A percentile compares a stretch with the other conserved stretches of the same genome.
phyloP scores from a whole-genome alignment of 2,329 filamentous ascomycete genomes.

The Orbilia javanica region DNA sequence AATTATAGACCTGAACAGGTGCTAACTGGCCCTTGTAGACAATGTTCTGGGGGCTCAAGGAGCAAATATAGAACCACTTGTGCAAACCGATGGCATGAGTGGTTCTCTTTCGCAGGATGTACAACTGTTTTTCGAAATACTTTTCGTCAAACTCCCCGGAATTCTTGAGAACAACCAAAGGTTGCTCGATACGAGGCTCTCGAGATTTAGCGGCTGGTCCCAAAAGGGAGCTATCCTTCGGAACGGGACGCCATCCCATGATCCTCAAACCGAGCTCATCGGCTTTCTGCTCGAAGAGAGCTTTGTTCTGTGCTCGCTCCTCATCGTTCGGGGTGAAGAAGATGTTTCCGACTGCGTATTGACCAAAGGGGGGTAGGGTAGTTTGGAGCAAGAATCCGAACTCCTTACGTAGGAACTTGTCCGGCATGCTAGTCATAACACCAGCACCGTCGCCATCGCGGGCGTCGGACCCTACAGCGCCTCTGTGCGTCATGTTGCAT shows the following conservation, averaged over 20 bases:
- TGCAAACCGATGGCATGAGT: conserved; percentile 94
- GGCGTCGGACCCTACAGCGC: conserved; percentile 96
- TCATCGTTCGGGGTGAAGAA: conserved; percentile 98
- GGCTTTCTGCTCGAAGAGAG: conserved; percentile 93
- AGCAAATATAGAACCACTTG: conserved; percentile 99
- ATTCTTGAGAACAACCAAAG: conserved; percentile 88
- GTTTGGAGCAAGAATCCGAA: conserved; percentile 92
- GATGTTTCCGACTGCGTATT: conserved; percentile 96
- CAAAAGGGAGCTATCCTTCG: conserved; percentile 90
- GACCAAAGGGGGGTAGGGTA: conserved; percentile 85
- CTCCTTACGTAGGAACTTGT: conserved; percentile 98
- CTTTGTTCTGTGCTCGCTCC: conserved; percentile 88
- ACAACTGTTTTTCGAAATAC: conserved; percentile 91
- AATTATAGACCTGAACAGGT: conserved; percentile 95
- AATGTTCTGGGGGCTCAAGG: conserved; percentile 96
- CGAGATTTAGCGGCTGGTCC: conserved; percentile 92
- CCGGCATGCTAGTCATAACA: conserved; percentile 99
- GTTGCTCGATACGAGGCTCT: conserved; percentile 94
- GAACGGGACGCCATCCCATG: conserved; percentile 95
- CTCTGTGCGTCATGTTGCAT: conserved; percentile 99
- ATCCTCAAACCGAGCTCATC: conserved; percentile 88
- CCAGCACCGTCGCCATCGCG: conserved; percentile 98
- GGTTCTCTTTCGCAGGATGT: conserved; percentile 91
- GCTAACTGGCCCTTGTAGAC: conserved; percentile 98
- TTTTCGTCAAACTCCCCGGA: conserved; percentile 90